Conservation (phyloP, 2,329 filamentous ascomycete genomes). For the Ascochyta fabae region DNA sequence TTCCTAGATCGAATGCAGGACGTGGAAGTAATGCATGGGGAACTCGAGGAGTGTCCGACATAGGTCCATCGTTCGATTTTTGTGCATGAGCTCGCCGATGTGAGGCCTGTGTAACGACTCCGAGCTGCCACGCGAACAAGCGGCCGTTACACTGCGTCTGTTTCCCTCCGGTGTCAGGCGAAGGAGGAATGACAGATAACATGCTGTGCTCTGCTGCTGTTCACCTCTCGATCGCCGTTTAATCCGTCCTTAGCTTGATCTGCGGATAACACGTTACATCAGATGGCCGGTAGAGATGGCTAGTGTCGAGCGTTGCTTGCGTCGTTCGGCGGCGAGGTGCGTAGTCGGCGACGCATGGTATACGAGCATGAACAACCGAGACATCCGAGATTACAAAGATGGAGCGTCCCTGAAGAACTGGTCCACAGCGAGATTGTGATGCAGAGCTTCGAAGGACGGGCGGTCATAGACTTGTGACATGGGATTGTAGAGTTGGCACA, state of each 20-base stretch:
- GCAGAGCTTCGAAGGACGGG: too few relatives aligned
- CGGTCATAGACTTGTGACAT: too few relatives aligned
- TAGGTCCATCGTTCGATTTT: background rate
- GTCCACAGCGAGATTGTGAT: too few relatives aligned
- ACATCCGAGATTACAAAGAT: background rate
- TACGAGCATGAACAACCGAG: background rate
- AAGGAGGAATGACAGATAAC: background rate
- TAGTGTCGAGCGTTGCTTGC: background rate
- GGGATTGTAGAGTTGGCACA: too few relatives aligned
- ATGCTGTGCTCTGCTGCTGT: background rate
- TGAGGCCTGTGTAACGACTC: slow-evolving; percentile 3
- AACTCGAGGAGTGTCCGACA: background rate
- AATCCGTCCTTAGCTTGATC: too few relatives aligned
- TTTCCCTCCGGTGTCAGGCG: slow-evolving; percentile 3
- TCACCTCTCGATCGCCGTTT: too few relatives aligned
- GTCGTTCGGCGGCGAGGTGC: background rate
- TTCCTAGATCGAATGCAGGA: background rate
- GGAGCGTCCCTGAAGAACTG: background rate
- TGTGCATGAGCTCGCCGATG: slow-evolving; percentile 13
- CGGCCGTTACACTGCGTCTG: slow-evolving; percentile 10
- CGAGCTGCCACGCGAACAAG: slow-evolving; percentile 8
- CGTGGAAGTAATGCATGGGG: background rate
- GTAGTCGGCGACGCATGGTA: slow-evolving; percentile 6
- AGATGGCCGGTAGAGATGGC: too few relatives aligned
- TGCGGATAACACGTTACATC: too few relatives aligned